A percentile compares a stretch with the other conserved stretches of the same genome.
These are phyloP conservation scores for Craterostigma plantagineum DNA, from an alignment of 257 asterid genomes.

Conservation along the genomic window DNA sequence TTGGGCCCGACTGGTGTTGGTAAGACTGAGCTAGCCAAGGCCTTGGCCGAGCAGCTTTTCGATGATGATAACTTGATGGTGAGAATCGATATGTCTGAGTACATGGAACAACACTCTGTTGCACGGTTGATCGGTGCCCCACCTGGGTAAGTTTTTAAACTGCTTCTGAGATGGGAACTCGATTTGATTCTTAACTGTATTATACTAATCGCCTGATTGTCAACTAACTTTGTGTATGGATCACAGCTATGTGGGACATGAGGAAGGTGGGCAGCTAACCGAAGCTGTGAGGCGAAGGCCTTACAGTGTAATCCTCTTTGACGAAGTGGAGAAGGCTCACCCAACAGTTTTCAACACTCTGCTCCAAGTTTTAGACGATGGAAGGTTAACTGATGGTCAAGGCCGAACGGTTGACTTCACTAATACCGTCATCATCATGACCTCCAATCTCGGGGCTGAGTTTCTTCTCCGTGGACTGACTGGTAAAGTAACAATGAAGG, in stretches of 20 bases:
- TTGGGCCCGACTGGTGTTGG: constrained; percentile 97
- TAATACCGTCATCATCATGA: constrained; percentile 69
- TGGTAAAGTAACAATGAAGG: constrained; percentile 55
- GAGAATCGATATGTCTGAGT: constrained; percentile 82
- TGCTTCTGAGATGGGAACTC: background rate
- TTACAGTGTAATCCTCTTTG: constrained; percentile 70
- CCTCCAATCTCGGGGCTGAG: constrained; percentile 85
- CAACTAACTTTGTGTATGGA: background rate
- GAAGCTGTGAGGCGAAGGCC: constrained; percentile 87
- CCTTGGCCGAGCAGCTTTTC: constrained; percentile 75
- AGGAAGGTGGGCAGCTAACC: constrained; percentile 88
- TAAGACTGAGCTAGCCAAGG: constrained; percentile 87
- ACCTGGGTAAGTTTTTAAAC: constrained; percentile 38
- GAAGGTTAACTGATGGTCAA: constrained; percentile 85
- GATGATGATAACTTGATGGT: constrained; percentile 69
- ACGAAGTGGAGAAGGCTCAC: constrained; percentile 87
- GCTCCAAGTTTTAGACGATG: constrained; percentile 80
- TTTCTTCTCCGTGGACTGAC: constrained; percentile 40
- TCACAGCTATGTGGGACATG: constrained; percentile 86
- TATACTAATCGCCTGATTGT: background rate
- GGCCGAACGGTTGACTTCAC: constrained; percentile 80
- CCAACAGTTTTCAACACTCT: constrained; percentile 54
- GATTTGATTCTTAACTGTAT: no score
- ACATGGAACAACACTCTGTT: constrained; percentile 96
- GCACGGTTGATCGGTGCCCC: constrained; percentile 88